Evolutionary conservation across 1,139 yeast species (phyloP), one percentile per base, ranked within the genome.

Genomic region (Debaryomyces coudertii): DNA sequence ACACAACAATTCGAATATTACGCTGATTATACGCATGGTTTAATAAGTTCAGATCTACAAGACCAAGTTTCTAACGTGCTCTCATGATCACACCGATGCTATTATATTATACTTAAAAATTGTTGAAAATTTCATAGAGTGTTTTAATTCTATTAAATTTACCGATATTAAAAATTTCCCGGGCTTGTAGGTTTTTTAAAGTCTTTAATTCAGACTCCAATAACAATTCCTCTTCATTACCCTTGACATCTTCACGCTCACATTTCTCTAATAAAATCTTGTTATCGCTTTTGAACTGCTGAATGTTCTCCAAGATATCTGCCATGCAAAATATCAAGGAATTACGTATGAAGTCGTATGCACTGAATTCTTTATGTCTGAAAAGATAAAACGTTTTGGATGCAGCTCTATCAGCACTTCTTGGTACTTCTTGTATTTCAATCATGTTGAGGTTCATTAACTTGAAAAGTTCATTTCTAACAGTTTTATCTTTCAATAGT

Each of bases 351-450:
- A 61, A 68, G 48, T 83, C 81, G 72, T 82, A 83, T 53, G 87
- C 77, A 29, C 84, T 58, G 47, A 79, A 79, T 47, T 83, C 83
- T 45, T 82, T 82, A 55, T 85, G 87, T 61, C 90, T 80, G 76
- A 90, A 93, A 40, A 93, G 76, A 60, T 83, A 93, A 39, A 87
- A 86, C 1, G 97, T 86, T 55, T 95, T 83, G 36, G 90, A 84
- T 0, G 98, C 97, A 2, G 96, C 93, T 53, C 99, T 77, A 63
- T 92, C 98, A 27, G 85, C 86, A 29, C 96, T 86, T 59, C 95
- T 80, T 7, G 99, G 98, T 27, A 93, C 87, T 68, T 95, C 99
- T 64, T 93, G 98, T 38, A 86, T 77, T 61, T 86, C 90, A 22
- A 85, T 67, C 14, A 84, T 73, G 54, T 85, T 84, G 54, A 80